Conservation (phyloP, 2,329 filamentous ascomycete species). For the Apiospora rasikravindrae region DNA sequence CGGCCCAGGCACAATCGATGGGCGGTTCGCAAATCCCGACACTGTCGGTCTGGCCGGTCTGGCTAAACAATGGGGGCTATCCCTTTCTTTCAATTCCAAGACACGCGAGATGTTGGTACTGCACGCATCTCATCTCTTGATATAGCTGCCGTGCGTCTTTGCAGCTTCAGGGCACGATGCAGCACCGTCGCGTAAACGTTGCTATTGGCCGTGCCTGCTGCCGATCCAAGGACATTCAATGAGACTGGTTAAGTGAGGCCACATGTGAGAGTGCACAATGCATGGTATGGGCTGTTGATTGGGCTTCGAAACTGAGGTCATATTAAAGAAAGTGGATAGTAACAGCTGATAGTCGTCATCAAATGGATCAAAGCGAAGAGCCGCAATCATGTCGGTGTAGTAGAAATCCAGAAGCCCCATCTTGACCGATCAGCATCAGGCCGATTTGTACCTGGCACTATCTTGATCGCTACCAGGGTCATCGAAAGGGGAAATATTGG, state of each 20-base stretch:
- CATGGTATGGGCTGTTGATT: background rate
- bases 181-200: background rate
- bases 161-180: background rate
- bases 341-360: background rate
- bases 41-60: background rate
- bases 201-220: background rate
- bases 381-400: background rate
- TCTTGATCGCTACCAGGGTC: background rate
- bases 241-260: background rate
- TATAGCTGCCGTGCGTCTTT: background rate
- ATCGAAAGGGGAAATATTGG: background rate
- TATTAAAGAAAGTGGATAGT: background rate
- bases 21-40: slow-evolving; percentile 6
- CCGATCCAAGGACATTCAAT: background rate
- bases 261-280: background rate
- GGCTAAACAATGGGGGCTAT: background rate
- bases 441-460: background rate
- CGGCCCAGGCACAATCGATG: background rate
- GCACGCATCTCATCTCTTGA: background rate
- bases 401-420: background rate
- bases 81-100: background rate
- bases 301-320: background rate
- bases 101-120: background rate
- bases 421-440: background rate
- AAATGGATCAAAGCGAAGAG: background rate